A percentile compares a stretch with the other conserved stretches of the same genome.
phyloP scores from a whole-genome alignment of 345 rosid species.

The Boechera retrofracta region DNA sequence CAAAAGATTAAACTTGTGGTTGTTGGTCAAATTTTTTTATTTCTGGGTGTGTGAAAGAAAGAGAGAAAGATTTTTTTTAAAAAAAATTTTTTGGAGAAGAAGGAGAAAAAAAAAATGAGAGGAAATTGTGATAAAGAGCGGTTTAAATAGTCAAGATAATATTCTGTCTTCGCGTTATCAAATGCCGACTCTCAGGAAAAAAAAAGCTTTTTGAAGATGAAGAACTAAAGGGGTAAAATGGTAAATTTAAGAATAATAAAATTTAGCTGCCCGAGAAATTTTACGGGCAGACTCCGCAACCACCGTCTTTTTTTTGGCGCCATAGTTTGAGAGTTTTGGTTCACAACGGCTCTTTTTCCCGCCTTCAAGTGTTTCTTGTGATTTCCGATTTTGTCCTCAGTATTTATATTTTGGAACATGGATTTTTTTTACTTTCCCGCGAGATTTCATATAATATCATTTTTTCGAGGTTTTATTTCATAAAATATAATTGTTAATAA shows the following conservation, averaged over 20 bases:
- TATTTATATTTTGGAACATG: too few species aligned
- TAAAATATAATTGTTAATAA: too few species aligned
- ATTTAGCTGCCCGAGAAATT: constrained; percentile 54
- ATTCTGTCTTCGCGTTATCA: constrained; percentile 9
- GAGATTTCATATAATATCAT: too few species aligned
- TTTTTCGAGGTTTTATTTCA: too few species aligned
- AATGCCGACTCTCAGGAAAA: constrained; percentile 22
- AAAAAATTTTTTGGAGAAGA: neutral
- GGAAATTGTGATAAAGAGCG: constrained; percentile 30
- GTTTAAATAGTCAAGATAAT: constrained; percentile 39
- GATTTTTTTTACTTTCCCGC: too few species aligned
- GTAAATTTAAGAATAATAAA: constrained; percentile 11
- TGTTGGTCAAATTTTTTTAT: constrained; percentile 21
- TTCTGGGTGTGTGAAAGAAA: neutral
- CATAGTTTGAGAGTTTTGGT: constrained; percentile 46
- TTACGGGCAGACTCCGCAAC: constrained; percentile 62
- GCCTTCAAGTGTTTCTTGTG: constrained; percentile 34
- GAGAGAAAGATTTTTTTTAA: neutral
- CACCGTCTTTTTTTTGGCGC: constrained; percentile 60
- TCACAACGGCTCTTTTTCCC: constrained; percentile 84
- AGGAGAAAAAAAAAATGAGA: constrained; percentile 1
- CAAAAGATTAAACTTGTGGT: constrained; percentile 15
- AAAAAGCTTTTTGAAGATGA: constrained; percentile 16
- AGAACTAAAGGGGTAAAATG: constrained; percentile 12
- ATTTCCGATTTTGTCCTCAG: too few species aligned